Evolutionary conservation across 164 flowering plant species (phyloP), one percentile per base, ranked within the genome.

Genomic region (Sedum album): DNA sequence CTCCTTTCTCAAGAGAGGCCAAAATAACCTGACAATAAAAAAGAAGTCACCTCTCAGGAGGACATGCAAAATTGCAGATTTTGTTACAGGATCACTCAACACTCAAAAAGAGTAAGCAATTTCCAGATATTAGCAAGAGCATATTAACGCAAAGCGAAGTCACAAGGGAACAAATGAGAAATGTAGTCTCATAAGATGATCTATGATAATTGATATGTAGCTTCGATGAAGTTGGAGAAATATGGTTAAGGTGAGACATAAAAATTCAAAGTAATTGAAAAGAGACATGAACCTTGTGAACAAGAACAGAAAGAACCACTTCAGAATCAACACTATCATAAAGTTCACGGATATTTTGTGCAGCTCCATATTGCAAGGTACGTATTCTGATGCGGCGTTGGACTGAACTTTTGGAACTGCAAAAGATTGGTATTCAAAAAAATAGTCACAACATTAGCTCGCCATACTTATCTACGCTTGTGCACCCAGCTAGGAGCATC

Each of bases 311-410:
- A 42, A 95, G 79, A 72, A 92, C 88, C 70, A 85, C 97, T 80
- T 95, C 99, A 73, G 96, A 73, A 79, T 92, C 97, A 71, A 91
- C 96, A 81, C 82, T 84, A 73, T 95, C 97, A 74, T 92, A 95
- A 46, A 95, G 78, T 67, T 90, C 96, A 76, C 79, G 84, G 39
- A 87, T 79, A 69, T 86, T 84, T 72, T 74, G 80, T 49, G 97
- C 92, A 70, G 83, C 70, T 69, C 78, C 86, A 82, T 71, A 90
- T 66, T 87, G 95, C 78, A 94, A 6, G 63, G 99, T 94, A 60
- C 96, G 79, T 71, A 94, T 91, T 72, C 99, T 87, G 33, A 94
- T 73, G 75, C 99, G 81, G 49, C 97, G 81, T 74, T 87, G 76
- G 49, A 94, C 81, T 42, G 86, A 79, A 78, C 85, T 76, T 62